A percentile compares a stretch with the other conserved stretches of the same genome.
Conservation (phyloP, 2,329 filamentous ascomycete species). For the Calonectria ilicicola region DNA sequence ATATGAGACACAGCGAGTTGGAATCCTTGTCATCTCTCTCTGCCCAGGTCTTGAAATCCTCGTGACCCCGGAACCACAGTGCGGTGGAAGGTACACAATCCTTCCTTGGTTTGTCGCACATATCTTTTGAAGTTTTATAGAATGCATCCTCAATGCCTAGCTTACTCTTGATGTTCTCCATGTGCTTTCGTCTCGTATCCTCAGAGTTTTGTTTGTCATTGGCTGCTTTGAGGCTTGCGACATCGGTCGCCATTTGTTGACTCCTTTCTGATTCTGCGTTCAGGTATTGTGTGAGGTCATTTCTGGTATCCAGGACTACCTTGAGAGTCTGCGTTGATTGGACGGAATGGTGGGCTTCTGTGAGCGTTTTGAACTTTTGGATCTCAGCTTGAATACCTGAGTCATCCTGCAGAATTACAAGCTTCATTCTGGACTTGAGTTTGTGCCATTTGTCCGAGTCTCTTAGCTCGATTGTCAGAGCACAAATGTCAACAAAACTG, state of each 20-base stretch:
- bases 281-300: neutral
- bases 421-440: neutral
- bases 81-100: neutral
- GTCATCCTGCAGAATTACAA: neutral
- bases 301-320: neutral
- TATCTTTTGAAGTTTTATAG: neutral
- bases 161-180: neutral
- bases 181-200: neutral
- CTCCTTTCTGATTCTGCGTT: neutral
- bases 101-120: constrained; percentile 1
- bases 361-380: neutral
- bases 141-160: neutral
- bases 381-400: neutral
- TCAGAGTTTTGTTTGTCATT: neutral
- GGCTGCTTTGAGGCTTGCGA: neutral
- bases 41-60: neutral
- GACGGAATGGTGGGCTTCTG: neutral
- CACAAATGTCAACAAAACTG: neutral
- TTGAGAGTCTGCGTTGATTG: neutral
- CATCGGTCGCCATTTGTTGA: neutral
- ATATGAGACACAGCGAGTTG: neutral
- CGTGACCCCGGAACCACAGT: neutral
- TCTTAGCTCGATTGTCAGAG: neutral
- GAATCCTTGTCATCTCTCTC: neutral
- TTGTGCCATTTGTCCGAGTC: neutral